Evolutionary conservation across 78 protist genomes (phyloP).

Genomic region (Protostelium mycophagum): DNA sequence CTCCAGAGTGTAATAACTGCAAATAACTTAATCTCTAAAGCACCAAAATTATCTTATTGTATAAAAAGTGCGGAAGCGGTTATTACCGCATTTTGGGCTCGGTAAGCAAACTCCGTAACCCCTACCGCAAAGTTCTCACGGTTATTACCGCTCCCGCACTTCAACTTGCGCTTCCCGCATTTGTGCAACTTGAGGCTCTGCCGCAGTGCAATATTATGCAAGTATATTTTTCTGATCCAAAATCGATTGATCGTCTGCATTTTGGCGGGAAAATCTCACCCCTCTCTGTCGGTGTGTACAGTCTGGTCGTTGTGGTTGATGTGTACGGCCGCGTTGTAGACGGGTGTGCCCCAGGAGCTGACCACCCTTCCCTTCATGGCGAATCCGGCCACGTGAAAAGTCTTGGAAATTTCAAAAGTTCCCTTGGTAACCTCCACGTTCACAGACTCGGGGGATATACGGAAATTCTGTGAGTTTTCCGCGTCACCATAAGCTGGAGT

Average conservation of each 20-base stretch:
- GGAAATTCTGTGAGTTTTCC: not conserved
- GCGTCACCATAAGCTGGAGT: not conserved
- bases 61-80: no score
- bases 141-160: no score
- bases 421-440: not conserved
- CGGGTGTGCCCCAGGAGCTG: not conserved
- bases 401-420: not conserved
- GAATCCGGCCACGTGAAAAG: not conserved
- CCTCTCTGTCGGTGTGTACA: not conserved
- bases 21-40: no score
- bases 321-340: not conserved
- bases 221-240: no score
- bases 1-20: not conserved
- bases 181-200: no score
- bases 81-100: no score
- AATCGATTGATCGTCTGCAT: no score
- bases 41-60: no score
- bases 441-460: not conserved
- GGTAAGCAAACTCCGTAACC: no score
- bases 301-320: not conserved
- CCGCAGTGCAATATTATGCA: no score
- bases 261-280: not conserved
- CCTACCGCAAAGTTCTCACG: no score
- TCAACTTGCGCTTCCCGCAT: no score
- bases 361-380: not conserved